Percentiles rank a stretch among this genome's conserved stretches.
Conservation (phyloP, 148 eudicot genomes). For the Silene conica region DNA sequence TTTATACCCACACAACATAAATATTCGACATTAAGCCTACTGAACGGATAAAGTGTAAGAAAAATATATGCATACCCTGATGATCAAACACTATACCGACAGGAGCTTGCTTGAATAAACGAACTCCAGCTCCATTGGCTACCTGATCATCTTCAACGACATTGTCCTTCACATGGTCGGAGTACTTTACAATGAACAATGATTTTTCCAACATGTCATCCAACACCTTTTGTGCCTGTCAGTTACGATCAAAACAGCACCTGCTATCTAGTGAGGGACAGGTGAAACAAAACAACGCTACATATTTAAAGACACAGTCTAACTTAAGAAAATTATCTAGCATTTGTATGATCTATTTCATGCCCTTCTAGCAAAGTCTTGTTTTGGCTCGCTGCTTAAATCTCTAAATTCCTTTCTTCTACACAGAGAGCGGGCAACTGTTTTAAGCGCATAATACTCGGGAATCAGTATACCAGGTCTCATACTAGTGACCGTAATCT, state of each 20-base stretch:
- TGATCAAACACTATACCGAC: constrained; percentile 81
- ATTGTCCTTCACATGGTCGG: constrained; percentile 18
- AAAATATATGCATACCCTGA: constrained; percentile 30
- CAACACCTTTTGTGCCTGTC: constrained; percentile 69
- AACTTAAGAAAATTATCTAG: too few relatives aligned
- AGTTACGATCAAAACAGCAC: constrained; percentile 12
- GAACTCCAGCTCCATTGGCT: constrained; percentile 46
- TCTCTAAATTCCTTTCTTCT: not conserved
- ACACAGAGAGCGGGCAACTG: too few relatives aligned
- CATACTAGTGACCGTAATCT: not conserved
- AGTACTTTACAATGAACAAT: constrained; percentile 44
- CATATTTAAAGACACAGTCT: not conserved
- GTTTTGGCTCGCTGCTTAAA: too few relatives aligned
- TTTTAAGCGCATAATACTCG: too few relatives aligned
- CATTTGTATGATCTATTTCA: too few relatives aligned
- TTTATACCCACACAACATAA: not conserved
- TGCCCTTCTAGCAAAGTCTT: too few relatives aligned
- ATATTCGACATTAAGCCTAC: not conserved
- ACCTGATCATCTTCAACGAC: constrained; percentile 26
- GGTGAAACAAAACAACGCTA: not conserved
- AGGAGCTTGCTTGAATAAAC: constrained; percentile 72
- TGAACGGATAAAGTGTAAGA: not conserved
- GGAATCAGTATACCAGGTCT: too few relatives aligned
- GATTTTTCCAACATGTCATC: constrained; percentile 59
- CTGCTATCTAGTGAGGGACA: not conserved